phyloP scores from a whole-genome alignment of 441 rosid genomes.

The Pelargonium australe region DNA sequence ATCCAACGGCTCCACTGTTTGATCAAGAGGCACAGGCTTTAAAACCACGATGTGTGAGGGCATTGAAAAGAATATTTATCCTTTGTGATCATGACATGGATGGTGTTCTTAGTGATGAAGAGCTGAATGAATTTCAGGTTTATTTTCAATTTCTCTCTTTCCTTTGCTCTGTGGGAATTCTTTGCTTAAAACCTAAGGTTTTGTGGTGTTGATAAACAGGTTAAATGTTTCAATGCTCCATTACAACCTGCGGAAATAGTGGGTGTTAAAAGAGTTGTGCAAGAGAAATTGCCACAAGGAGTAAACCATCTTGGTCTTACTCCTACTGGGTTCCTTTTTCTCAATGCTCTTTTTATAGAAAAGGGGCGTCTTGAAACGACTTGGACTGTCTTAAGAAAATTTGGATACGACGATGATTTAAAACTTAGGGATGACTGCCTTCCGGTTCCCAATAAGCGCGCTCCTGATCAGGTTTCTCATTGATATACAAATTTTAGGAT shows the following conservation, averaged over 20 bases:
- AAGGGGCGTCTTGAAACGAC: conserved; percentile 71
- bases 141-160: conserved; percentile 10
- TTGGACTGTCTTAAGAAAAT: conserved; percentile 70
- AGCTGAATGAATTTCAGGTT: conserved; percentile 75
- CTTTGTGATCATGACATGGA: conserved; percentile 64
- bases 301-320: conserved; percentile 68
- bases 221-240: conserved; percentile 58
- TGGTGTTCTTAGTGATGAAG: conserved; percentile 61
- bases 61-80: conserved; percentile 57
- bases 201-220: conserved; percentile 33
- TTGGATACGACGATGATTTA: conserved; percentile 57
- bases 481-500: conserved; percentile 2
- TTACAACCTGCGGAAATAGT: conserved; percentile 62
- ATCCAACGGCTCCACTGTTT: conserved; percentile 65
- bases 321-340: conserved; percentile 56
- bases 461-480: conserved; percentile 57
- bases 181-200: conserved; percentile 8
- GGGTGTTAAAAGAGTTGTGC: conserved; percentile 61
- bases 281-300: conserved; percentile 62
- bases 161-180: conserved; percentile 9
- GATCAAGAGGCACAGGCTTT: conserved; percentile 62
- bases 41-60: conserved; percentile 61
- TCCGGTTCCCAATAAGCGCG: conserved; percentile 41
- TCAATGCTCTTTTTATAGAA: conserved; percentile 66
- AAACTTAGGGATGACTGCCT: conserved; percentile 49